Evolutionary conservation across 441 rosid genomes (phyloP).

Genomic region (Erysimum pusillum): DNA sequence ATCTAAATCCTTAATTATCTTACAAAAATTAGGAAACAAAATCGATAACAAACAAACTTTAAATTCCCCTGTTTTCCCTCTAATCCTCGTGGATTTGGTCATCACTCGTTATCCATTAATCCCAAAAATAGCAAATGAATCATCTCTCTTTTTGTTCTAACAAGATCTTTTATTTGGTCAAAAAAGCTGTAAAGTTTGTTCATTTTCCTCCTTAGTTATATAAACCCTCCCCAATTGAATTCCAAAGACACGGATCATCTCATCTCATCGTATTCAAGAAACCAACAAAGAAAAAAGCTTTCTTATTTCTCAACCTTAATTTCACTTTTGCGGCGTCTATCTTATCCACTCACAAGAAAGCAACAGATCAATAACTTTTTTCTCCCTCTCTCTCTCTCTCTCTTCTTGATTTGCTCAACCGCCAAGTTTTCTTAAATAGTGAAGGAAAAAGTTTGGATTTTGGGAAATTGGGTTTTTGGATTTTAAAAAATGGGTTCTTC

Average conservation of each 20-base stretch:
- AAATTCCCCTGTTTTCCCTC: neutral
- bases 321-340: conserved; percentile 29
- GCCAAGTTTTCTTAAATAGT: conserved; percentile 9
- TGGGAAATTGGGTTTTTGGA: conserved; percentile 17
- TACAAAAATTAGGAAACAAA: conserved; percentile 11
- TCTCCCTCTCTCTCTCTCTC: neutral
- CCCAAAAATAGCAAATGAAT: conserved; percentile 38
- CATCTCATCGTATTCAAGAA: neutral
- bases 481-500: conserved; percentile 55
- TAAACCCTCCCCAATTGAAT: conserved; percentile 35
- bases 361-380: conserved; percentile 11
- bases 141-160: conserved; percentile 10
- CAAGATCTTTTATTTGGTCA: conserved; percentile 36
- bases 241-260: conserved; percentile 23
- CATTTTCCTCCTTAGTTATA: conserved; percentile 16
- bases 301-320: conserved; percentile 18
- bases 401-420: conserved; percentile 54
- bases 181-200: conserved; percentile 22
- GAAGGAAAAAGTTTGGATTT: conserved; percentile 28
- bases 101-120: conserved; percentile 38
- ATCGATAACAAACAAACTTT: neutral
- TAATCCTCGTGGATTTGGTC: conserved; percentile 49
- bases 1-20: conserved; percentile 3
- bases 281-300: conserved; percentile 2
- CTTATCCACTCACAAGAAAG: conserved; percentile 50